phyloP scores from a whole-genome alignment of 2,329 filamentous ascomycete genomes.

The Diaporthe citrichinensis region DNA sequence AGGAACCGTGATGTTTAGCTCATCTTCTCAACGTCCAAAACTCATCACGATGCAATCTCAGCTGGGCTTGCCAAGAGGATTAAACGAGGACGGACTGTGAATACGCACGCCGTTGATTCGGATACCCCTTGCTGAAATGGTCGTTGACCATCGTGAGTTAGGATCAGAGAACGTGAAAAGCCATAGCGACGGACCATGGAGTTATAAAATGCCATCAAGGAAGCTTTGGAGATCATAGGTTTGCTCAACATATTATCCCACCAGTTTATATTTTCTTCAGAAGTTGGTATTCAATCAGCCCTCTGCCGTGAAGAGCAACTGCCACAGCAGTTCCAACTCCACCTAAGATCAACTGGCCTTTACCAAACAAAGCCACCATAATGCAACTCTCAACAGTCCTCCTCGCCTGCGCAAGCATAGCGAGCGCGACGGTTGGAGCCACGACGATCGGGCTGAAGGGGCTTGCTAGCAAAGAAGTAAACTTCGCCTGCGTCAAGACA shows the following conservation, averaged over 20 bases:
- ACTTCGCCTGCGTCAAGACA: conserved; percentile 19
- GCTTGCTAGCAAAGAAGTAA: not conserved
- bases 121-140: not conserved
- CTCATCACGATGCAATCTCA: not conserved
- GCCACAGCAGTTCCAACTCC: not conserved
- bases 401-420: not conserved
- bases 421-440: not conserved
- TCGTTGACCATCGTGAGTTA: not conserved
- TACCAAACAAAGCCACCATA: not conserved
- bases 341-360: too few species aligned
- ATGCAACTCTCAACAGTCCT: not conserved
- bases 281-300: not conserved
- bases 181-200: not conserved
- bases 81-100: not conserved
- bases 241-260: not conserved
- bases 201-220: not conserved
- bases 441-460: not conserved
- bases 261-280: not conserved
- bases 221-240: not conserved
- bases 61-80: not conserved
- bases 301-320: not conserved
- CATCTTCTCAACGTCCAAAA: not conserved
- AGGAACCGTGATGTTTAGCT: not conserved
- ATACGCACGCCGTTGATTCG: not conserved
- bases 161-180: not conserved